Evolutionary conservation across 345 rosid genomes (phyloP).

Genomic region (Carallia pectinifolia): DNA sequence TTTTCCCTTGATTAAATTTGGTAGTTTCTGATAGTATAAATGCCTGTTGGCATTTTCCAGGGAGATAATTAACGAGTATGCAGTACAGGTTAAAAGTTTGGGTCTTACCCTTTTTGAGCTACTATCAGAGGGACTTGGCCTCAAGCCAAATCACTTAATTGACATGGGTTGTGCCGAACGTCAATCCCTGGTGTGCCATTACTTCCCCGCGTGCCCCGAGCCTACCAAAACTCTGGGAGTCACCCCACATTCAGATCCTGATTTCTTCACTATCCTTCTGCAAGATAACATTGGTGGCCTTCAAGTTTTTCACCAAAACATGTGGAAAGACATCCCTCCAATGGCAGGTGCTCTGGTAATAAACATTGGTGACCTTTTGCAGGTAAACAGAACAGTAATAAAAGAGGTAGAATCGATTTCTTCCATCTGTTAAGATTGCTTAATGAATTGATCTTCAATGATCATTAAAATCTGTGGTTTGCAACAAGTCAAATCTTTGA

Average conservation of each 20-base stretch:
- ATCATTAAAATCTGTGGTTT: too few species aligned
- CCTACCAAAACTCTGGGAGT: conserved; percentile 24
- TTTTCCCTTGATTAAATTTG: too few species aligned
- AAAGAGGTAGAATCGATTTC: too few species aligned
- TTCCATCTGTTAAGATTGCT: too few species aligned
- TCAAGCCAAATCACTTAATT: conserved; percentile 12
- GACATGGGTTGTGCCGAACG: conserved; percentile 25
- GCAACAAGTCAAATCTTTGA: too few species aligned
- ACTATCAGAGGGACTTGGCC: conserved; percentile 24
- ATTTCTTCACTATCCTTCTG: conserved; percentile 20
- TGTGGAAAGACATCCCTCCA: conserved; percentile 20
- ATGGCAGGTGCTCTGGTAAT: not conserved
- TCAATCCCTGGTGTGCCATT: conserved; percentile 19
- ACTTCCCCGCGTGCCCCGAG: conserved; percentile 34
- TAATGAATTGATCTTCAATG: too few species aligned
- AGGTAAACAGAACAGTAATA: conserved; percentile 4
- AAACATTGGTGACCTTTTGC: conserved; percentile 23
- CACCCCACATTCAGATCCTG: conserved; percentile 17
- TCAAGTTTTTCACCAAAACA: conserved; percentile 19
- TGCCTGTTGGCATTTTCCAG: conserved; percentile 8
- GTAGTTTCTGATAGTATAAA: not conserved
- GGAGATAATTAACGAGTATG: conserved; percentile 11
- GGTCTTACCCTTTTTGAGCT: conserved; percentile 15
- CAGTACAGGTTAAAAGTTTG: conserved; percentile 7
- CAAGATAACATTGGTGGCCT: conserved; percentile 21